phyloP scores from a whole-genome alignment of 768 basidiomycete genomes.

The Leccinellum albellum region DNA sequence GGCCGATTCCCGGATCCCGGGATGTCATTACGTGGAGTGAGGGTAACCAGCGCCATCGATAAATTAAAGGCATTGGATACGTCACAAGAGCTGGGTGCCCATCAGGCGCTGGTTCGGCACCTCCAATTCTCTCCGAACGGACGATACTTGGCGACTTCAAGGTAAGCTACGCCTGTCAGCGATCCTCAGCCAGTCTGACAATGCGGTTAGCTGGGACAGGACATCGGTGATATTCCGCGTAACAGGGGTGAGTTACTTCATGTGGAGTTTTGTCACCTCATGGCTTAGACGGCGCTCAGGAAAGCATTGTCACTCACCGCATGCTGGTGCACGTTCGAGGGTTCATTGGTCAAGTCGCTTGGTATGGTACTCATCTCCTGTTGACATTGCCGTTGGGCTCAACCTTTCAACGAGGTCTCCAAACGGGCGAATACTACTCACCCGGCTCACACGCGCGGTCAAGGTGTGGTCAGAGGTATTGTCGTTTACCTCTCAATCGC shows the following conservation, averaged over 20 bases:
- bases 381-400: not conserved
- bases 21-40: conserved; percentile 35
- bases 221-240: conserved; percentile 50
- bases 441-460: conserved; percentile 45
- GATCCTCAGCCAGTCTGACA: conserved; percentile 4
- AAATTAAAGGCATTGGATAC: conserved; percentile 38
- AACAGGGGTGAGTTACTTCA: conserved; percentile 38
- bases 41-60: conserved; percentile 40
- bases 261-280: conserved; percentile 4
- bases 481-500: conserved; percentile 1
- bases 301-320: conserved; percentile 41
- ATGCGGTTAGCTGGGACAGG: conserved; percentile 42
- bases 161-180: conserved; percentile 26
- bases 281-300: conserved; percentile 29
- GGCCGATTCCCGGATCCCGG: conserved; percentile 31
- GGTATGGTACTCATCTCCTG: conserved; percentile 28
- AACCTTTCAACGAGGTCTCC: conserved; percentile 40
- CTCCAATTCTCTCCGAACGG: conserved; percentile 56
- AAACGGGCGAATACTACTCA: conserved; percentile 41
- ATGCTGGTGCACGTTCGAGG: conserved; percentile 49
- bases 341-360: conserved; percentile 54
- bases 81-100: conserved; percentile 42
- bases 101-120: conserved; percentile 50
- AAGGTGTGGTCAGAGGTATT: conserved; percentile 52
- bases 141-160: conserved; percentile 51